Evolutionary conservation across 108 stramenopile genomes (phyloP), one percentile per base, ranked within the genome.

Genomic region (Schizochytrium sp.): DNA sequence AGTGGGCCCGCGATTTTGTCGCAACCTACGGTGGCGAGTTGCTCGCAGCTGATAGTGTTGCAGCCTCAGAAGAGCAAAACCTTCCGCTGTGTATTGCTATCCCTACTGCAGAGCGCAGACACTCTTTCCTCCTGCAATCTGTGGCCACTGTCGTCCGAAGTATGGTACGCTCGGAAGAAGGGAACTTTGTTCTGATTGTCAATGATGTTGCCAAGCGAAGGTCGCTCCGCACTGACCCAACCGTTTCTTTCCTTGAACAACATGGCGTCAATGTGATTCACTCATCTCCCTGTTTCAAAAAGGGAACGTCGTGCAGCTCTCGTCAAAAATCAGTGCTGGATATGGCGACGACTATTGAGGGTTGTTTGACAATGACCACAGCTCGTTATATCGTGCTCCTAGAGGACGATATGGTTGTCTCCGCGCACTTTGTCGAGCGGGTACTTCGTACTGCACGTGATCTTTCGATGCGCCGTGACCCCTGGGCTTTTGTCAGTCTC

Each of bases 361-460:
- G 19, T 7, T 69, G 64, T 44, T 15, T 69, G 64, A 15, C 15
- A 38, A 69, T 69, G 64, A 69, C 64, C 19, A 28, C 64, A 44
- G 64, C 64, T 8, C 64, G 19, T 5, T 69, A 69, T 44, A 69
- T 69, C 44, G 64, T 69, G 0, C 15, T 13, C 28, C 64, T 69
- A 38, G 64, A 69, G 44, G 64, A 69, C 64, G 64, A 69, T 44
- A 69, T 69, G 64, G 64, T 69, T 44, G 64, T 69, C 64, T 69
- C 64, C 5, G 64, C 64, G 1, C 64, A 69, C 64, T 69, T 69
- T 3, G 44, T 69, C 5, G 64, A 69, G 42, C 64, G 64, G 42
- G 64, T 69, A 44, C 64, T 69, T 2, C 64, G 44, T 38, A 44
- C 64, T 5, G 64, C 64, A 2, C 12, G 28, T 7, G 44, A 69